Evolutionary conservation across 306 rosid genomes (phyloP).

Genomic region (Prunus dulcis): DNA sequence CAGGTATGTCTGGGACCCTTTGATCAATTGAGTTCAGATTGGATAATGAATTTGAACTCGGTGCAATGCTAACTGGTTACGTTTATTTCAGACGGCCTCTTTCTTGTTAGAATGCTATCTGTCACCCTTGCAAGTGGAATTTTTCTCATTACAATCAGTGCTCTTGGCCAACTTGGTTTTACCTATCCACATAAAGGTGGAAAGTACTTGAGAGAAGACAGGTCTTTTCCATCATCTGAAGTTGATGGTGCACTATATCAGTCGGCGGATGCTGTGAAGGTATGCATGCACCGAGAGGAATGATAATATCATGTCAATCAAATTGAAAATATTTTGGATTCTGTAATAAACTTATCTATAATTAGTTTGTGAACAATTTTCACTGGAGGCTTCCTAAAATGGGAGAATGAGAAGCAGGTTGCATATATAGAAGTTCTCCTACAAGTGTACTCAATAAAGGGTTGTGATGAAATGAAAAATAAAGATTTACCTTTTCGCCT

Average conservation of each 20-base stretch:
- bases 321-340: neutral
- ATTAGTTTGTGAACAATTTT: neutral
- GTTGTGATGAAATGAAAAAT: neutral
- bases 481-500: neutral
- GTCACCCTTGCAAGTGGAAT: conserved; percentile 62
- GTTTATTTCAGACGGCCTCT: conserved; percentile 51
- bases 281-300: conserved; percentile 16
- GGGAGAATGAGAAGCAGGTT: neutral
- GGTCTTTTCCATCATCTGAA: conserved; percentile 47
- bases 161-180: conserved; percentile 51
- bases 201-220: conserved; percentile 32
- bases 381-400: neutral
- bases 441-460: too few relatives aligned
- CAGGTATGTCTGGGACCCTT: neutral
- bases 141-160: conserved; percentile 63
- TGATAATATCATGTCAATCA: neutral
- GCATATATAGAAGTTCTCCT: neutral
- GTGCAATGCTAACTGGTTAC: conserved; percentile 7
- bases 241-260: conserved; percentile 40
- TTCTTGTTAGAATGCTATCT: conserved; percentile 47
- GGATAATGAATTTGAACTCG: neutral
- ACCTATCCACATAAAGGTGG: conserved; percentile 43
- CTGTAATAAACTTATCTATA: neutral
- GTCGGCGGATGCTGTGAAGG: conserved; percentile 48
- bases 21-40: neutral